A percentile compares a stretch with the other conserved stretches of the same genome.
Evolutionary conservation across 2,329 filamentous ascomycete genomes (phyloP).

Genomic region (Epichloe typhina): DNA sequence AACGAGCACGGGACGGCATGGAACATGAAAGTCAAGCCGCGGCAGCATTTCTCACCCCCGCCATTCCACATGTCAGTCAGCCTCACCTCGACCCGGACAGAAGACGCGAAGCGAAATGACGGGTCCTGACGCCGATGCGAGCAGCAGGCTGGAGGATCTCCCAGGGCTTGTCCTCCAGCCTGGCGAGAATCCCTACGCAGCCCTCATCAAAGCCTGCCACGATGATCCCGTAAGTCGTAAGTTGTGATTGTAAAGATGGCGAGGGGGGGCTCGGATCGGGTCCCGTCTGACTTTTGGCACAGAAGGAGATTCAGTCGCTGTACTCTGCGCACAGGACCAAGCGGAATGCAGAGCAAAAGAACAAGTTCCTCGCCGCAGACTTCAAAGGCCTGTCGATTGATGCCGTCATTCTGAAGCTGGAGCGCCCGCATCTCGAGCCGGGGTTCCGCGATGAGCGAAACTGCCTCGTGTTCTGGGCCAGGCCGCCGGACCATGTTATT

Average conservation of each 20-base stretch:
- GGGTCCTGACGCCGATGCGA: slow-evolving; percentile 19
- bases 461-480: slow-evolving; percentile 79
- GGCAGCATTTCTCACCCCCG: background rate
- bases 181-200: slow-evolving; percentile 62
- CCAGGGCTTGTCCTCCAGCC: slow-evolving; percentile 36
- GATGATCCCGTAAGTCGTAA: slow-evolving; percentile 44
- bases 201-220: slow-evolving; percentile 54
- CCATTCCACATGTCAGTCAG: no score
- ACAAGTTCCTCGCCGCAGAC: slow-evolving; percentile 53
- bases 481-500: slow-evolving; percentile 61
- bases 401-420: slow-evolving; percentile 57
- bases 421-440: slow-evolving; percentile 48
- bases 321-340: slow-evolving; percentile 64
- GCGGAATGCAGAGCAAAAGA: slow-evolving; percentile 63
- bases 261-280: no score
- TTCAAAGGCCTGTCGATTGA: slow-evolving; percentile 67
- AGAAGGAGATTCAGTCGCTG: slow-evolving; percentile 55
- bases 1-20: background rate
- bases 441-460: slow-evolving; percentile 64
- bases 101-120: background rate
- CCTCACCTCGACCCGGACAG: background rate
- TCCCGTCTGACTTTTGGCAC: background rate
- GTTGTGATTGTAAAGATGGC: no score
- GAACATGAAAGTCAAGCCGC: no score
- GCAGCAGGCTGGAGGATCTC: slow-evolving; percentile 40